Evolutionary conservation across 2,329 filamentous ascomycete genomes (phyloP).

Genomic region (Cyphellophora attinorum): DNA sequence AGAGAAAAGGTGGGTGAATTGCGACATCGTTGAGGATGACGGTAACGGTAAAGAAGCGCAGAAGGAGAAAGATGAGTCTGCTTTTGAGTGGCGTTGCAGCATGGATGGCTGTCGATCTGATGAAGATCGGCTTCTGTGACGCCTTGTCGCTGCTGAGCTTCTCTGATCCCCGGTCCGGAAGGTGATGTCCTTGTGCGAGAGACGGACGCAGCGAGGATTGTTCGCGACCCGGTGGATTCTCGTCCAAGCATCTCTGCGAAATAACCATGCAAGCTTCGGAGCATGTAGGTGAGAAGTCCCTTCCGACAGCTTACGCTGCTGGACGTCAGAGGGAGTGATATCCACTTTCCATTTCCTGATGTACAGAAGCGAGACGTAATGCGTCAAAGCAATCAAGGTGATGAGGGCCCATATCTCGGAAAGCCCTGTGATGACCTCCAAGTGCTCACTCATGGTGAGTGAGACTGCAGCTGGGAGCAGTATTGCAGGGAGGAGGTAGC

Average conservation of each 20-base stretch:
- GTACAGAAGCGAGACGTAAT: constrained; percentile 3
- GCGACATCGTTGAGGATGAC: constrained; percentile 1
- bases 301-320: no score
- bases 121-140: no score
- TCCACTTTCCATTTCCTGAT: constrained; percentile 5
- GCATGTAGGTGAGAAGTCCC: no score
- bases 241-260: neutral
- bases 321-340: no score
- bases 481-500: constrained; percentile 2
- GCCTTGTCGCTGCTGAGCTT: no score
- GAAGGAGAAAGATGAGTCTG: no score
- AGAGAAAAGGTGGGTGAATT: no score
- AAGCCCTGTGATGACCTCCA: constrained; percentile 1
- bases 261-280: no score
- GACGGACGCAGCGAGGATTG: constrained; percentile 1
- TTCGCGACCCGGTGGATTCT: neutral
- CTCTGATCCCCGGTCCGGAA: no score
- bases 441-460: constrained; percentile 2
- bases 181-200: neutral
- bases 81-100: no score
- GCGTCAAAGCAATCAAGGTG: constrained; percentile 2
- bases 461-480: constrained; percentile 2
- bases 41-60: no score
- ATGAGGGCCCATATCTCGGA: constrained; percentile 1
- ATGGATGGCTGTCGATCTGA: no score